Evolutionary conservation across 805 yeast genomes (phyloP), one percentile per base, ranked within the genome.

Genomic region (Wickerhamomyces subpelliculosus): DNA sequence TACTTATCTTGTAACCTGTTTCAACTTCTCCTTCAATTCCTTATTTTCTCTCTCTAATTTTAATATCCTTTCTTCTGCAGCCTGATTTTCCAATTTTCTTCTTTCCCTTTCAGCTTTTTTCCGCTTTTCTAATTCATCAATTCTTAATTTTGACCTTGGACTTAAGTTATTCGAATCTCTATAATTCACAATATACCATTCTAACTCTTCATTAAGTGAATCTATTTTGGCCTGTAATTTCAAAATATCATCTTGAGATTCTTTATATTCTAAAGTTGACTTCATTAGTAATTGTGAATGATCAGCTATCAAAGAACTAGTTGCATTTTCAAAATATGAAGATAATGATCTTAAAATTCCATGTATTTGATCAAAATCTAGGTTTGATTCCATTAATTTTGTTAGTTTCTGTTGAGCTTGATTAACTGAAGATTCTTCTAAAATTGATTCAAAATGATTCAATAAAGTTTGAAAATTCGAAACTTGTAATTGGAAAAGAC

Each of bases 71-170:
- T 60, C 56, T 34, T 69, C 65, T 3, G 83, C 75, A 27, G 80
- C 79, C 27, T 67, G 67, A 37, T 68, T 67, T 46, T 83, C 89
- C 39, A 77, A 65, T 17, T 73, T 72, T 23, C 88, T 60, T 16
- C 83, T 73, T 54, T 83, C 93, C 43, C 87, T 64, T 44, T 84
- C 89, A 6, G 78, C 67, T 48, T 78, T 77, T 81, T 85, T 80
- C 49, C 80, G 67, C 44, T 66, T 73, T 29, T 75, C 74, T 31
- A 84, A 55, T 46, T 80, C 87, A 19, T 75, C 79, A 13, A 81
- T 61, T 38, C 87, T 64, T 33, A 78, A 47, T 39, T 64, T 65
- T 33, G 69, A 56, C 24, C 72, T 58, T 14, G 72, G 70, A 23
- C 52, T 47, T 13, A 39, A 32, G 12, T 27, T 21, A 45, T 39